Evolutionary conservation across 108 stramenopile genomes (phyloP).

Genomic region (Fistulifera solaris): DNA sequence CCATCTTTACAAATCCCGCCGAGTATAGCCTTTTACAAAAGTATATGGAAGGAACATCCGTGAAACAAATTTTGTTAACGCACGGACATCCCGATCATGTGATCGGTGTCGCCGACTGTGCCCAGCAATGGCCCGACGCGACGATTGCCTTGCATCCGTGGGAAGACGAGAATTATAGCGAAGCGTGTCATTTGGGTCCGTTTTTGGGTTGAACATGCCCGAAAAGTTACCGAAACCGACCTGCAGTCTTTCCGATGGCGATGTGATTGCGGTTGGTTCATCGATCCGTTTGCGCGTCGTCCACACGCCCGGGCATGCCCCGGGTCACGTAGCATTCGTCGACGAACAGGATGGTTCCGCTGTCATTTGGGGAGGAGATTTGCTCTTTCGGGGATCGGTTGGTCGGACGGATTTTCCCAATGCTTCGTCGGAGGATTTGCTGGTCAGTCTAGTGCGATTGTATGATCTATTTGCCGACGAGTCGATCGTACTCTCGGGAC

Average conservation of each 20-base stretch:
- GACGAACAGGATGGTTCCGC: constrained; percentile 16
- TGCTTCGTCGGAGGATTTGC: too few species aligned
- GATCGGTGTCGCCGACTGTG: too few species aligned
- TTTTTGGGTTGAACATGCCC: too few species aligned
- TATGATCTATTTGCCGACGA: neutral
- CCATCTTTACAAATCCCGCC: too few species aligned
- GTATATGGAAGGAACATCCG: too few species aligned
- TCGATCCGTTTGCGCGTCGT: constrained; percentile 16
- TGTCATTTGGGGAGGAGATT: constrained; percentile 24
- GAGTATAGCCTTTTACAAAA: too few species aligned
- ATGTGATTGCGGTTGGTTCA: constrained; percentile 14
- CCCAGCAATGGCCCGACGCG: too few species aligned
- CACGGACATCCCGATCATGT: too few species aligned
- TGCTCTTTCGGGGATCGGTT: constrained; percentile 31
- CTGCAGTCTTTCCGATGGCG: constrained; percentile 13
- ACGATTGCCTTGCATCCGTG: too few species aligned
- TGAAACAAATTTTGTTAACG: too few species aligned
- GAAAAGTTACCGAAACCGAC: constrained; percentile 26
- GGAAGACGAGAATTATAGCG: too few species aligned
- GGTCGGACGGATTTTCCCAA: constrained; percentile 31
- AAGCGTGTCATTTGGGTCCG: too few species aligned
- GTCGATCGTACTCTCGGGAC: neutral
- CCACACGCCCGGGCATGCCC: constrained; percentile 30
- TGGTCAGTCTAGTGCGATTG: neutral
- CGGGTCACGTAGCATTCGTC: constrained; percentile 24